Conservation (phyloP, 768 basidiomycete genomes). For the Clitopilus hobsonii region DNA sequence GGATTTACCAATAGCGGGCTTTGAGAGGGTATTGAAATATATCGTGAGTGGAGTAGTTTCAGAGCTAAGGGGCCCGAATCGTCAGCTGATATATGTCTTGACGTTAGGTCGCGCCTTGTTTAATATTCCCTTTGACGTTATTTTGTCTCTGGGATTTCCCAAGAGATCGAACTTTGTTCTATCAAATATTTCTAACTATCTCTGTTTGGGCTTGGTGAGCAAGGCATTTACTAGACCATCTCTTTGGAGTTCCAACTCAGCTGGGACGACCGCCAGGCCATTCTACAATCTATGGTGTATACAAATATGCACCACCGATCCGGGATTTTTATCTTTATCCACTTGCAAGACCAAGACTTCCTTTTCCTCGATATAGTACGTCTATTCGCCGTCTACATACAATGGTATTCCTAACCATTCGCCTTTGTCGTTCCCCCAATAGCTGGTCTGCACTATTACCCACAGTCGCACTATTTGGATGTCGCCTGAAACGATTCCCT, state of each 20-base stretch:
- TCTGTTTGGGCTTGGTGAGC: constrained; percentile 47
- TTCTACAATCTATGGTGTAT: constrained; percentile 21
- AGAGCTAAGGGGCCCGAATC: neutral
- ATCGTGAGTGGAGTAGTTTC: constrained; percentile 17
- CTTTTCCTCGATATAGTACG: constrained; percentile 39
- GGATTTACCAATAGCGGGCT: constrained; percentile 14
- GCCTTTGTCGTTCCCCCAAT: too few species aligned
- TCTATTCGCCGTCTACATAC: too few species aligned
- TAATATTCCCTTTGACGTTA: constrained; percentile 43
- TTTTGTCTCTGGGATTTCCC: constrained; percentile 51
- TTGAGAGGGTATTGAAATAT: constrained; percentile 37
- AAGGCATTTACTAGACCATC: too few species aligned
- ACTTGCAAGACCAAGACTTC: constrained; percentile 45
- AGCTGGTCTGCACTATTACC: constrained; percentile 25
- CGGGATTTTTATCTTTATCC: constrained; percentile 2
- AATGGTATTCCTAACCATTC: too few species aligned
- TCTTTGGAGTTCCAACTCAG: too few species aligned
- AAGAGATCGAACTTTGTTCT: constrained; percentile 35
- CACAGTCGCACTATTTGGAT: constrained; percentile 49
- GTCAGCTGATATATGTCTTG: constrained; percentile 1
- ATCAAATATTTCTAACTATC: constrained; percentile 41
- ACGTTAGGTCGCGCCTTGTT: constrained; percentile 35
- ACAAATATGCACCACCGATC: constrained; percentile 11
- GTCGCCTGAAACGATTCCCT: constrained; percentile 40
- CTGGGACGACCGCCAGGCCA: too few species aligned